Evolutionary conservation across 371 early-diverging fungal genomes (phyloP), one percentile per base, ranked within the genome.

Genomic region (Rhizomucor pusillus): DNA sequence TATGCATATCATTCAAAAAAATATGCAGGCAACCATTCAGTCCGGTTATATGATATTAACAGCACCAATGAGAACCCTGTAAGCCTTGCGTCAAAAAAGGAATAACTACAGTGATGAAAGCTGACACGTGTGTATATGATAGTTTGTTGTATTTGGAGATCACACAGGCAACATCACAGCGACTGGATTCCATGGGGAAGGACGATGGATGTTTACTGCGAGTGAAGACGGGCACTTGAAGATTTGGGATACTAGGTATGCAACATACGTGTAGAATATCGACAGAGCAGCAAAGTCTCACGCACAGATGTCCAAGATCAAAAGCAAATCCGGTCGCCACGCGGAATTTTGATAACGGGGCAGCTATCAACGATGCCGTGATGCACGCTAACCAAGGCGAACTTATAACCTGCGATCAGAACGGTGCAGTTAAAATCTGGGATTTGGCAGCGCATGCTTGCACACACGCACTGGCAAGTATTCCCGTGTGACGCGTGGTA

Each of bases 371-470:
- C 56, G 96, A 96, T 67, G 90, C 95, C 20, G 92, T 91, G 1
- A 93, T 97, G 63, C 96, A 97, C 72, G 96, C 98, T 0, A 82
- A 97, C 63, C 94, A 94, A 68, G 96, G 93, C 34, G 93, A 97
- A 60, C 66, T 98, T 7, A 84, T 95, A 44, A 92, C 96, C 0
- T 93, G 95, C 69, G 97, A 98, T 77, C 94, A 94, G 60, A 89
- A 88, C 57, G 98, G 98, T 4, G 73, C 83, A 35, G 90, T 98
- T 39, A 91, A 89, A 56, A 85, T 97, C 14, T 96, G 96, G 96
- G 90, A 95, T 77, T 67, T 95, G 58, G 85, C 86, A n/a, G 94
- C 90, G 41, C 90, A 91, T 62, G 77, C 87, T 3, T 94, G 92
- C 67, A 91, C 92, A 9, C 91, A 91, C 62, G 90, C 92, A 69